These are phyloP conservation scores for Cymbopogon citratus DNA, from an alignment of 176 grass and related monocot genomes.

Conservation along the genomic window DNA sequence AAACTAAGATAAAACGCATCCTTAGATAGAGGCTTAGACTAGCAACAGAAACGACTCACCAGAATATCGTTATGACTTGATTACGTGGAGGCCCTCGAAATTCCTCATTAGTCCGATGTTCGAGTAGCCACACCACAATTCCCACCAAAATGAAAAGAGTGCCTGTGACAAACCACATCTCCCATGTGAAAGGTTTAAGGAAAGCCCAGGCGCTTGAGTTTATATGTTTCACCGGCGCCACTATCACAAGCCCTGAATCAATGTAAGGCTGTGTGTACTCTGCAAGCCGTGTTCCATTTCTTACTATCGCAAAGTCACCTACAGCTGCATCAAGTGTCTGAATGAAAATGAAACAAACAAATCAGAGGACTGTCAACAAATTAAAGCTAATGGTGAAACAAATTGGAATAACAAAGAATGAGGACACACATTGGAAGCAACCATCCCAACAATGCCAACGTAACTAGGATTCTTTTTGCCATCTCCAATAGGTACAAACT, in stretches of 20 bases:
- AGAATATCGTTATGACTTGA: slow-evolving; percentile 71
- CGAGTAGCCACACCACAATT: slow-evolving; percentile 76
- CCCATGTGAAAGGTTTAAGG: slow-evolving; percentile 72
- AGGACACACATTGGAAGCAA: slow-evolving; percentile 55
- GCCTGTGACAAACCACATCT: slow-evolving; percentile 75
- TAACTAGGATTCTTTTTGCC: slow-evolving; percentile 54
- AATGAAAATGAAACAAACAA: neutral
- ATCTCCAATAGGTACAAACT: slow-evolving; percentile 59
- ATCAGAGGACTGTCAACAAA: slow-evolving; percentile 13
- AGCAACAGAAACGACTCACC: slow-evolving; percentile 28
- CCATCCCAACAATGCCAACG: slow-evolving; percentile 50
- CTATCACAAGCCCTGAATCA: slow-evolving; percentile 77
- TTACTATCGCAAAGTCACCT: slow-evolving; percentile 77
- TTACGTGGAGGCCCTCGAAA: slow-evolving; percentile 61
- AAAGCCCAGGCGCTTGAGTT: slow-evolving; percentile 71
- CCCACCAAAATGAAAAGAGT: slow-evolving; percentile 77
- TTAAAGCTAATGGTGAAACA: slow-evolving; percentile 15
- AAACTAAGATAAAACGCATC: neutral
- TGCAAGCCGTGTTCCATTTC: slow-evolving; percentile 60
- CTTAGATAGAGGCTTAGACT: neutral
- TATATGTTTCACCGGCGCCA: slow-evolving; percentile 37
- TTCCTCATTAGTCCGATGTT: slow-evolving; percentile 62
- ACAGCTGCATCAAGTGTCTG: slow-evolving; percentile 72
- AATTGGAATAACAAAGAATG: slow-evolving; percentile 6
- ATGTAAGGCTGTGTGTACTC: slow-evolving; percentile 81